These are phyloP conservation scores for Leishmania gerbilli DNA, from an alignment of 208 protist species.

Conservation along the genomic window DNA sequence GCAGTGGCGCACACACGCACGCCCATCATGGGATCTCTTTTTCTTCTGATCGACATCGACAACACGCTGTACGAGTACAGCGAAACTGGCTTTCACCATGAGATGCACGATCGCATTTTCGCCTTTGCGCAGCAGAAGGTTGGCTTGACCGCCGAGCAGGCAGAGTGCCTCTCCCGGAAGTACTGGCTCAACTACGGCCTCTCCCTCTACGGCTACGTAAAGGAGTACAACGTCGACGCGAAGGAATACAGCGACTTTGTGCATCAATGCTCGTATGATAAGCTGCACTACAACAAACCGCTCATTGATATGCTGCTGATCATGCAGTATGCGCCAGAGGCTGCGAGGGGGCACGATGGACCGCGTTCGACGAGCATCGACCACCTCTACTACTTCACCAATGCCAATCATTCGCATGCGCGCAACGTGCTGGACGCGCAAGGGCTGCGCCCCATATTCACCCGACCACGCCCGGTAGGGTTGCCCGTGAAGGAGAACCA, in stretches of 20 bases:
- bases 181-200: conserved; percentile 69
- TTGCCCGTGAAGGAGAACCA: conserved; percentile 37
- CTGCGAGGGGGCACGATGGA: background rate
- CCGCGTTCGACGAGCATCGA: conserved; percentile 14
- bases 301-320: conserved; percentile 59
- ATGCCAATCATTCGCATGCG: conserved; percentile 62
- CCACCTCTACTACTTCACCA: conserved; percentile 80
- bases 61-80: conserved; percentile 77
- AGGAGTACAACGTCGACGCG: conserved; percentile 56
- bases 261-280: conserved; percentile 67
- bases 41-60: conserved; percentile 80
- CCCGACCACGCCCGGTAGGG: conserved; percentile 21
- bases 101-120: conserved; percentile 65
- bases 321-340: conserved; percentile 30
- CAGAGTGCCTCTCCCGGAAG: conserved; percentile 27
- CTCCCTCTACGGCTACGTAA: conserved; percentile 56
- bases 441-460: conserved; percentile 55
- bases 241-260: conserved; percentile 69
- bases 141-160: conserved; percentile 38
- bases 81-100: conserved; percentile 44
- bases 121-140: conserved; percentile 41
- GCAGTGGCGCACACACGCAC: background rate
- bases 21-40: conserved; percentile 25
- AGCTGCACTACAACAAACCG: conserved; percentile 37
- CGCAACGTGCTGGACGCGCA: conserved; percentile 44